Evolutionary conservation across 2,329 filamentous ascomycete species (phyloP).

Genomic region (Rhynchosporium graminicola): DNA sequence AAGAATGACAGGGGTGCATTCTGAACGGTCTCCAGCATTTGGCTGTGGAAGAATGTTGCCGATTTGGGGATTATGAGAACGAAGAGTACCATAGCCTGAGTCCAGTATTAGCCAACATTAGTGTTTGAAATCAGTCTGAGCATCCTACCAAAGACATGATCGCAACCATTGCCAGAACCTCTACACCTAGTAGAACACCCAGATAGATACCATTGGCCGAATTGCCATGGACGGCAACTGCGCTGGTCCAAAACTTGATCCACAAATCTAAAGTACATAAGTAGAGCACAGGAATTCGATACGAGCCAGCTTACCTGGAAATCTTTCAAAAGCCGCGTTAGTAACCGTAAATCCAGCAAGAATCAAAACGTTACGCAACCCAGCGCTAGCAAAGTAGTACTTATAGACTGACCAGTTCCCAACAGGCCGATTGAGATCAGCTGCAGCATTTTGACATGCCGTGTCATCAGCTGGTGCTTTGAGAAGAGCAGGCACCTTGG

Average conservation of each 20-base stretch:
- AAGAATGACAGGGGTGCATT: conserved; percentile 47
- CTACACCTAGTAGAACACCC: conserved; percentile 34
- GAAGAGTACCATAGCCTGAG: conserved; percentile 44
- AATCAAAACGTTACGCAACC: conserved; percentile 21
- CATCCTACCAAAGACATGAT: conserved; percentile 28
- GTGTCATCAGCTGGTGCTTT: conserved; percentile 19
- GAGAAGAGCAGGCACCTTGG: conserved; percentile 6
- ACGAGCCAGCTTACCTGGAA: conserved; percentile 24
- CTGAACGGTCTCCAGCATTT: conserved; percentile 48
- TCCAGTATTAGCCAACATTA: background rate
- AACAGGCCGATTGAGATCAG: conserved; percentile 27
- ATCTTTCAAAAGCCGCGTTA: conserved; percentile 21
- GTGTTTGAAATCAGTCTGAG: no score
- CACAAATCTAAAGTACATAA: conserved; percentile 41
- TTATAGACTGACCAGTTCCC: conserved; percentile 29
- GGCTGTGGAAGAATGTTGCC: conserved; percentile 51
- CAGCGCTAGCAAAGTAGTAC: conserved; percentile 28
- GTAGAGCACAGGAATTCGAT: conserved; percentile 25
- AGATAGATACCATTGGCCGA: conserved; percentile 30
- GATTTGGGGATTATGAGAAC: conserved; percentile 55
- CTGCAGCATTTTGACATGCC: conserved; percentile 24
- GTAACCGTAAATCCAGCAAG: conserved; percentile 22
- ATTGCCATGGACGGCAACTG: conserved; percentile 30
- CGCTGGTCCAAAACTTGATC: conserved; percentile 46
- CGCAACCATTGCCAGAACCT: conserved; percentile 18